Base-by-base conservation (phyloP, 306 rosid species). In the Cajanus cajan region DNA sequence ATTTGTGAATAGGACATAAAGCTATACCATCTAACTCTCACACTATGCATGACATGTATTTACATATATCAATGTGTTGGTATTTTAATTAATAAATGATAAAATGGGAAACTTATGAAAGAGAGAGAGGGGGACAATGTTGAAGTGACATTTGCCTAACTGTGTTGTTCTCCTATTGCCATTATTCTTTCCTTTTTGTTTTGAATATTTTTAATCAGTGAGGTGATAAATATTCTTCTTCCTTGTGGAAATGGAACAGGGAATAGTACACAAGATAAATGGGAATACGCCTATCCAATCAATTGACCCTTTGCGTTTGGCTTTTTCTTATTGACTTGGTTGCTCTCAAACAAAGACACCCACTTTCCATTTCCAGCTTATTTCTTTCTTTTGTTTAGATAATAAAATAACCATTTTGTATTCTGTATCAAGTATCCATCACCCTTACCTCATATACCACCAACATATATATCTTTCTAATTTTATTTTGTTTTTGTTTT, bases 61-160 rank as follows among this genome's bases (percentile, higher is more conserved):
- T 77, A 51, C 62, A 48, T 28, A 58, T 15, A 13, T 25, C 54
- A 44, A 58, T 54, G 19, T 13, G 8, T 7, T 37, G 55, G 55
- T 73, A 73, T 52, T 69, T 40, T 18, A 48, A 14, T 14, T 14
- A n/a, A 50, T 50, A 11, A 57, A 57, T 59, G 13, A 75, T 45
- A 50, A 25, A 61, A 40, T 73, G 21, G 13, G n/a, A 68, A 78
- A 76, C 22, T 15, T 48, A 8, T 31, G 74, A 36, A 25, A 82
- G 54, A 57, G 74, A 76, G 61, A 78, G 44, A 48, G 19, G 73
- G 34, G 2, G 55, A 37, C 41, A 65, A 25, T 11, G 25, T 52
- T 85, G 88, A 87, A 76, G 78, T 85, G 96, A 89, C 86, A 15
- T 86, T 77, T 86, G 86, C 92, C 93, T 74, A 89, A 87, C 82